Base-by-base conservation (phyloP, 2,329 filamentous ascomycete genomes). In the Aspergillus unguis region DNA sequence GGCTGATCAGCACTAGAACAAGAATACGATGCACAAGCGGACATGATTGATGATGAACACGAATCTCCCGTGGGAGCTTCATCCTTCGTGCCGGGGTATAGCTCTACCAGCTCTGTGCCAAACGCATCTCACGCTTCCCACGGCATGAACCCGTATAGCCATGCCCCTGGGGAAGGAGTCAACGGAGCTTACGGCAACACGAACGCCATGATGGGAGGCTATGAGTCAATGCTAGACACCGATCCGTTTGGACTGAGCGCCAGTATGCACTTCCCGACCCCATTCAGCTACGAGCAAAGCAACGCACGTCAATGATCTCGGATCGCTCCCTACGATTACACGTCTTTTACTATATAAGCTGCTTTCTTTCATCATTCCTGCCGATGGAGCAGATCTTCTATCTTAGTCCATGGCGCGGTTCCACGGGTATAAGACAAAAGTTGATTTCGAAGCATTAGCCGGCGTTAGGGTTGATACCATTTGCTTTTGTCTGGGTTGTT, bases 221-320 rank as follows among this genome's bases (percentile, higher is more conserved):
- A 90, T 67, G 92, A 96, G 65, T 88, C 91, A 17, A 89, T 91
- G 74, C 78, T 95, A 44, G 92, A 96, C 68, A 90, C 91, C 71
- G 92, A 96, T 71, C 92, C 92, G 0, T 97, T 96, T 65, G 92
- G 92, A 9, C 78, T 96, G 48, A 92, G 88, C 54, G 92, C 92
- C 33, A 95, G 90, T 74, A 96, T 96, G 92, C 89, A 92, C 60
- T 96, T 96, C 65, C 91, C 91, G 8, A 88, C 87, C 2, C 87
- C 89, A 51, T 94, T 92, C 71, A 74, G 72, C 53, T 77, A 74
- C 56, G 67, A 71, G 50, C 71, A 75, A 53, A 68, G 64, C 55
- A 65, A 70, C 60, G 54, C 69, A 32, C 71, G 71, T 42, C 66
- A 65, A 58, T 69, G 43, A 57, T 33, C 35, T 40, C 35, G 17